A percentile compares a stretch with the other conserved stretches of the same genome.
Conservation (phyloP, 2,329 filamentous ascomycete genomes). For the Clonostachys rhizophaga region DNA sequence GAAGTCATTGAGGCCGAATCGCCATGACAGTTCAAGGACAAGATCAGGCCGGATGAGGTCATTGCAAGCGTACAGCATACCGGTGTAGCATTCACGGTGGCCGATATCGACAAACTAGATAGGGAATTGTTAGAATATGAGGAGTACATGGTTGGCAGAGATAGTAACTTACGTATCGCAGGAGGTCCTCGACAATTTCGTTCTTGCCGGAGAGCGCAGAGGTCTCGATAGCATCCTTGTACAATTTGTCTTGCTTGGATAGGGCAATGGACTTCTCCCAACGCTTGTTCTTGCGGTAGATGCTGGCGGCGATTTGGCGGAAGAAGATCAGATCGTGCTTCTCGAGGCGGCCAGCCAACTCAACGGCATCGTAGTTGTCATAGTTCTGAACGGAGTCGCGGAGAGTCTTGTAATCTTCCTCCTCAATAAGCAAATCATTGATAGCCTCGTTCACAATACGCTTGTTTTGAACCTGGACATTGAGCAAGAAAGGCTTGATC, state of each 20-base stretch:
- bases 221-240: slow-evolving; percentile 99
- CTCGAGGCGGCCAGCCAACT: slow-evolving; percentile 87
- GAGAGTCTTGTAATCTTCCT: slow-evolving; percentile 98
- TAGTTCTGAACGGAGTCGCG: slow-evolving; percentile 97
- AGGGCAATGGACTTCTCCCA: slow-evolving; percentile 99
- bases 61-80: slow-evolving; percentile 98
- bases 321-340: slow-evolving; percentile 99
- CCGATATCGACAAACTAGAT: slow-evolving; percentile 95
- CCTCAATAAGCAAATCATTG: slow-evolving; percentile 95
- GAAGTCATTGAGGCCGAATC: slow-evolving; percentile 89
- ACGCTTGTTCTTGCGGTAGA: slow-evolving; percentile 99
- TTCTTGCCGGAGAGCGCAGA: slow-evolving; percentile 85
- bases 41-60: slow-evolving; percentile 91
- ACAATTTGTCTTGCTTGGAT: slow-evolving; percentile 98
- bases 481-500: slow-evolving; percentile 98
- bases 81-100: slow-evolving; percentile 98
- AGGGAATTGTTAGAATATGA: slow-evolving; percentile 21
- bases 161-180: slow-evolving; percentile 81
- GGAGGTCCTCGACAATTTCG: slow-evolving; percentile 90
- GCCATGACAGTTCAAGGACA: slow-evolving; percentile 96
- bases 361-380: slow-evolving; percentile 97
- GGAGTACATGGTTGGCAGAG: neutral
- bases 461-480: slow-evolving; percentile 97
- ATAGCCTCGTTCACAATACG: slow-evolving; percentile 96
- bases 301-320: slow-evolving; percentile 95